Evolutionary conservation across 192 early-diverging fungal species (phyloP), one percentile per base, ranked within the genome.

Genomic region (Backusella parvicylindrica): DNA sequence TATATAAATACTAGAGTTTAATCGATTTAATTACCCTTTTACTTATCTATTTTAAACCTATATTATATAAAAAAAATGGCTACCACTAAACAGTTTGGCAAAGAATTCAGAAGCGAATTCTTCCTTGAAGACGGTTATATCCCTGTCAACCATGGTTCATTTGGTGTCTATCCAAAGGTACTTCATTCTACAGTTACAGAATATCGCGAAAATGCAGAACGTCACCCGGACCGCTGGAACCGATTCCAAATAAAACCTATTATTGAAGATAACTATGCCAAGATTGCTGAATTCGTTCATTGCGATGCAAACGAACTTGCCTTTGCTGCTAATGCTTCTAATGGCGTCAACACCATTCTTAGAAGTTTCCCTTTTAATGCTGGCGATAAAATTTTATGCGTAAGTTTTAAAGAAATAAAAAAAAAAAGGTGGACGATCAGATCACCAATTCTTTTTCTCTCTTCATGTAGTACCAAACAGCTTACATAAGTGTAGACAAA

Each of bases 61-160:
- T 11, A 28, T 16, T 15, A 50, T n/a, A 56, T 21, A 56, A 3
- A 53, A 50, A 26, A 56, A 23, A 53, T 56, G 53, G 11, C 53
- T 26, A 50, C 6, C 6, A 28, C 21, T 13, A 60, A 60, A 28
- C 8, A 60, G 3, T 85, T 87, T 70, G 86, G 86, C 60, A 81
- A 79, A 72, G 38, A 75, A 40, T 71, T 81, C 49, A 77, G 83
- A n/a, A 65, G 75, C 35, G 71, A 84, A 41, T 90, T 90, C 70
- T 64, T 82, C 28, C 77, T 90, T 43, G 85, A 83, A 4, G 67
- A 79, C 12, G 74, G 77, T 12, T 88, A 75, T 26, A 82, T 84
- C 30, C 82, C 87, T 21, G 69, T 82, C 37, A 91, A 91, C 78
- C 85, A 91, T 53, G 90, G 90, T 16, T 91, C 90, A 16, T 91